Base-by-base conservation (phyloP, 2,329 filamentous ascomycete species). In the Ophiosphaerella herpotricha region DNA sequence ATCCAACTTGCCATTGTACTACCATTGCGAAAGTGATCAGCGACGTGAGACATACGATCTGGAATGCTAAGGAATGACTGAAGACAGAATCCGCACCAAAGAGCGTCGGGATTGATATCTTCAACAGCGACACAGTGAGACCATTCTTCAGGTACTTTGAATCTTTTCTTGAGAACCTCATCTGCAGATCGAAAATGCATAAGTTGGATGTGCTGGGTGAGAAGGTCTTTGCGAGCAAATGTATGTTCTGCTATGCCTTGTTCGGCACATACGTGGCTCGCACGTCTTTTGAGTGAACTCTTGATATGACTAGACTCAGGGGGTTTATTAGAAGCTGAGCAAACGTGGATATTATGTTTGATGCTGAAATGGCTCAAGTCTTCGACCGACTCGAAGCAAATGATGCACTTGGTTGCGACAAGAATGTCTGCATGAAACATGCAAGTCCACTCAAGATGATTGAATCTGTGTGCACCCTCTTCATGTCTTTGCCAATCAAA, bases 51-150 rank as follows among this genome's bases (percentile, higher is more conserved):
- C 56, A 60, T 57, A 11, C 60, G 46, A 13, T 24, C 1, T 13
- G 39, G 11, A 3, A 41, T 46, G 1, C 54, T 52, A 2, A 45
- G 35, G 5, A 53, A 18, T 3, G 31, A 26, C 1, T n/a, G 2
- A 4, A 32, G 7, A 39, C 58, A 63, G 16, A 61, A 61, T 6
- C 60, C 58, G 35, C 60, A 63, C 60, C 56, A 61, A 12, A 50
- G 18, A 2, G 56, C 48, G 2, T 52, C 40, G 26, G 45, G 51
- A 13, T 47, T 44, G 8, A 34, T 21, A 2, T 39, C 6, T 3
- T 34, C 21, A 1, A 16, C n/a, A 5, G 46, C 46, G 1, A 49
- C 31, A 0, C 26, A 37, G 11, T 29, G 32, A 3, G 33, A 37
- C 52, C 57, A 60, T 4, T 11, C 24, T 1, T 31, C 4, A 2